A percentile compares a stretch with the other conserved stretches of the same genome.
phyloP scores from a whole-genome alignment of 805 yeast species.

The Candida silvicultrix region DNA sequence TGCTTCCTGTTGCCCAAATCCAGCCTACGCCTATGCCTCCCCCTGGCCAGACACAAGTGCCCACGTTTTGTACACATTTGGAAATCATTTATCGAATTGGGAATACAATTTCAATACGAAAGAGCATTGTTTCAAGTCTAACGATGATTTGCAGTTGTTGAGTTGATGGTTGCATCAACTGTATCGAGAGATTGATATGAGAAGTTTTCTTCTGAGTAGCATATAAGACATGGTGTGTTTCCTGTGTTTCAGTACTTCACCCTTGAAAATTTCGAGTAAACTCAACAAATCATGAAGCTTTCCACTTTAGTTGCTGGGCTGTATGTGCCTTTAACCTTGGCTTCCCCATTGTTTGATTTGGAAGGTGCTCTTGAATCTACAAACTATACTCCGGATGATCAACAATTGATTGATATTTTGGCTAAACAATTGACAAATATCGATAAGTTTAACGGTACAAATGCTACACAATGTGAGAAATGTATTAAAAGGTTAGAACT shows the following conservation, averaged over 20 bases:
- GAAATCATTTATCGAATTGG: neutral
- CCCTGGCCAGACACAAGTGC: neutral
- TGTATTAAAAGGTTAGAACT: slow-evolving; percentile 30
- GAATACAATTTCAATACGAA: too few species aligned
- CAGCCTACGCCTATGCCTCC: too few species aligned
- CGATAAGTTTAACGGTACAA: slow-evolving; percentile 10
- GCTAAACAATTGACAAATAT: neutral
- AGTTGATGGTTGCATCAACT: neutral
- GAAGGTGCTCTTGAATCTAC: neutral
- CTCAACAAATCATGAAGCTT: too few species aligned
- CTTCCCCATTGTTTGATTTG: neutral
- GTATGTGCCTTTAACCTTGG: neutral
- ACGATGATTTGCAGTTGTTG: neutral
- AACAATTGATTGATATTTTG: neutral
- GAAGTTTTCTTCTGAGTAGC: too few species aligned
- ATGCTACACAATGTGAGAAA: slow-evolving; percentile 23
- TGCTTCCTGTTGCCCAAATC: too few species aligned
- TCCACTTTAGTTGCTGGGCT: neutral
- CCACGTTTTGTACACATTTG: neutral
- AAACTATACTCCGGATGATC: neutral
- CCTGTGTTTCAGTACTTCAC: too few species aligned
- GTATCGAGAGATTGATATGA: neutral
- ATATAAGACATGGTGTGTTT: neutral
- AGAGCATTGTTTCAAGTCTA: too few species aligned
- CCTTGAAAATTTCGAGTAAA: too few species aligned